phyloP scores from a whole-genome alignment of 1,284 basidiomycete species.

The Fomitopsis betulina region DNA sequence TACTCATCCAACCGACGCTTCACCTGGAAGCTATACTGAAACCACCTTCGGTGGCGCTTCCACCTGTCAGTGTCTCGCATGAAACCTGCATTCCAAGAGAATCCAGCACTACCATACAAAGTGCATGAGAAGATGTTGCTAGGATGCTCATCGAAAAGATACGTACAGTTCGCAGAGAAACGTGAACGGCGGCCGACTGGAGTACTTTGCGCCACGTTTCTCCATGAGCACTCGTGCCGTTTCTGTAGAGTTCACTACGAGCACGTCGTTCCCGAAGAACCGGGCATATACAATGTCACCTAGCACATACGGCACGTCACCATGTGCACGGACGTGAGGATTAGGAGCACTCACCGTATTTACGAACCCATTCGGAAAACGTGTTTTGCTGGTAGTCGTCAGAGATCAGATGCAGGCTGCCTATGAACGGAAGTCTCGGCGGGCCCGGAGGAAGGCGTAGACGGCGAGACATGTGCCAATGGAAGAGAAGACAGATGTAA shows the following conservation, averaged over 20 bases:
- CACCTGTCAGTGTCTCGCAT: conserved; percentile 25
- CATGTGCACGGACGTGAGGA: background rate
- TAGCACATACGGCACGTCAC: background rate
- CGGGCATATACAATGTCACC: conserved; percentile 28
- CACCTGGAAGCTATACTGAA: conserved; percentile 24
- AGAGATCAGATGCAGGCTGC: conserved; percentile 45
- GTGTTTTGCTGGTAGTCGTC: conserved; percentile 31
- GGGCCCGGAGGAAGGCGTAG: conserved; percentile 40
- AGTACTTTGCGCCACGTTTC: conserved; percentile 31
- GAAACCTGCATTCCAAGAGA: conserved; percentile 23
- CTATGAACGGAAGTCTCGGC: conserved; percentile 39
- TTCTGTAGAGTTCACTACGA: conserved; percentile 33
- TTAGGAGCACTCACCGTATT: conserved; percentile 1
- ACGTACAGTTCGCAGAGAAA: conserved; percentile 12
- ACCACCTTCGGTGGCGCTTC: conserved; percentile 26
- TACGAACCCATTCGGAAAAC: background rate
- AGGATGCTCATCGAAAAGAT: background rate
- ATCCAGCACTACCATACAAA: conserved; percentile 10
- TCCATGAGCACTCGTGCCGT: conserved; percentile 35
- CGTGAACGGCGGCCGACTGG: conserved; percentile 39
- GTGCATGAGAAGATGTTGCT: background rate
- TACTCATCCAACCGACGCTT: conserved; percentile 19
- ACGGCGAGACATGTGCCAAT: background rate
- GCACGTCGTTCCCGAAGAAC: conserved; percentile 29
- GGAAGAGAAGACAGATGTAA: background rate